Percentiles rank a stretch among this genome's conserved stretches.
Conservation (phyloP, 2,329 filamentous ascomycete genomes). For the Cladophialophora immunda region DNA sequence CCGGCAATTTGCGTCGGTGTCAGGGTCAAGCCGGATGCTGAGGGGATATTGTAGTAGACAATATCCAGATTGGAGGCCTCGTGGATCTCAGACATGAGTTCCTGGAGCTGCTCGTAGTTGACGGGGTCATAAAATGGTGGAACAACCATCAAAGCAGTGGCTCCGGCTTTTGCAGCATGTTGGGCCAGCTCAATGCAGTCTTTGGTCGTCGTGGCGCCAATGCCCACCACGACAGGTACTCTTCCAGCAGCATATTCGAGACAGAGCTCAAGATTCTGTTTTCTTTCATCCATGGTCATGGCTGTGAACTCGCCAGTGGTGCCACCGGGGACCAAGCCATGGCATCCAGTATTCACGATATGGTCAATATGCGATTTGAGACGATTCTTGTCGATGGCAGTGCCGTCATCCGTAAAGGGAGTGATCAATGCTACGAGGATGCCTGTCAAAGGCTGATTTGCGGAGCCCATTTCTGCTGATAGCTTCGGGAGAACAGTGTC, state of each 20-base stretch:
- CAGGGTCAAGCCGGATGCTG: conserved; percentile 55
- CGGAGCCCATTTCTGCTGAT: neutral
- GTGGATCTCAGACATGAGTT: conserved; percentile 54
- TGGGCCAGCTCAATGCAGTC: conserved; percentile 53
- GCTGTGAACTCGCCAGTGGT: conserved; percentile 62
- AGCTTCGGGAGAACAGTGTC: neutral
- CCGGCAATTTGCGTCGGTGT: conserved; percentile 54
- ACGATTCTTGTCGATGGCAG: conserved; percentile 51
- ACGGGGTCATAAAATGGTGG: conserved; percentile 61
- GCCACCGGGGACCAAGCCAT: conserved; percentile 61
- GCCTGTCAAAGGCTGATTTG: conserved; percentile 42
- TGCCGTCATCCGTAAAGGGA: conserved; percentile 55
- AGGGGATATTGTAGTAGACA: conserved; percentile 63
- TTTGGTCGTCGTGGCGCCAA: conserved; percentile 55
- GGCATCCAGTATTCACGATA: conserved; percentile 56
- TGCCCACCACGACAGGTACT: conserved; percentile 54
- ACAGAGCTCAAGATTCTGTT: conserved; percentile 52
- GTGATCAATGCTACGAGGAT: conserved; percentile 61
- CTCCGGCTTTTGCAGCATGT: conserved; percentile 52
- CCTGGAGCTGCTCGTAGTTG: conserved; percentile 51
- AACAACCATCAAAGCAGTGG: conserved; percentile 58
- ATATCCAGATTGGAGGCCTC: conserved; percentile 54
- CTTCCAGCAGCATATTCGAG: conserved; percentile 51
- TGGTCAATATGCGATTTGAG: conserved; percentile 57
- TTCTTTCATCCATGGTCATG: conserved; percentile 55